A percentile compares a stretch with the other conserved stretches of the same genome.
Evolutionary conservation across 2,329 filamentous ascomycete genomes (phyloP).

Genomic region (Westerdykella ornata): DNA sequence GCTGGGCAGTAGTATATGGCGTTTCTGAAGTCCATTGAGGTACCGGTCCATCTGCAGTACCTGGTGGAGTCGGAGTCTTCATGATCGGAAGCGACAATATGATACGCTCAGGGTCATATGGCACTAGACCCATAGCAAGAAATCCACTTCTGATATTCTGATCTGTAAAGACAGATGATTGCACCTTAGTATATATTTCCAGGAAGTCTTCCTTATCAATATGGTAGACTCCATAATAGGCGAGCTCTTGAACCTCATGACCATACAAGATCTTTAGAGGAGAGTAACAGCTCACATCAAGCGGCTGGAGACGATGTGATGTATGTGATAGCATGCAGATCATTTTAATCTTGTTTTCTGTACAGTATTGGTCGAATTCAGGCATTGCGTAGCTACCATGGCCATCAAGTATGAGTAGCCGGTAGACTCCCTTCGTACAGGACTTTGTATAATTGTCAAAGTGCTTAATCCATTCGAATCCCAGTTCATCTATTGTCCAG

Average conservation of each 20-base stretch:
- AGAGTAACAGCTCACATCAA: background rate
- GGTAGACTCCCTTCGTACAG: slow-evolving; percentile 3
- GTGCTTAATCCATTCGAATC: no score
- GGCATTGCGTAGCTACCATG: no score
- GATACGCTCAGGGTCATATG: slow-evolving; percentile 9
- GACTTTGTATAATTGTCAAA: slow-evolving; percentile 9
- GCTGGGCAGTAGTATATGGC: no score
- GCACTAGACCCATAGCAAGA: no score
- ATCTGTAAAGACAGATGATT: background rate
- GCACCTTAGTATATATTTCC: background rate
- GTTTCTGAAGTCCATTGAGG: no score
- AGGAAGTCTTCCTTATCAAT: no score
- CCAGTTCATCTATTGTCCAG: slow-evolving; percentile 10
- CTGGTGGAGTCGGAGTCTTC: slow-evolving; percentile 12
- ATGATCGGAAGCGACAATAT: slow-evolving; percentile 10
- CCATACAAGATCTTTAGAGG: background rate
- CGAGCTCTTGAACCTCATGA: background rate
- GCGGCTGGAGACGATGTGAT: background rate
- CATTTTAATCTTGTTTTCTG: background rate
- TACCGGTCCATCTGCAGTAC: no score
- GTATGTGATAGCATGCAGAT: background rate
- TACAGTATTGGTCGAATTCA: slow-evolving; percentile 1
- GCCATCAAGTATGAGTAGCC: no score
- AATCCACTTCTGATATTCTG: background rate
- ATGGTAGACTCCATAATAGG: background rate